Conservation (phyloP, 2,329 filamentous ascomycete species). For the Chaetomium sp. region DNA sequence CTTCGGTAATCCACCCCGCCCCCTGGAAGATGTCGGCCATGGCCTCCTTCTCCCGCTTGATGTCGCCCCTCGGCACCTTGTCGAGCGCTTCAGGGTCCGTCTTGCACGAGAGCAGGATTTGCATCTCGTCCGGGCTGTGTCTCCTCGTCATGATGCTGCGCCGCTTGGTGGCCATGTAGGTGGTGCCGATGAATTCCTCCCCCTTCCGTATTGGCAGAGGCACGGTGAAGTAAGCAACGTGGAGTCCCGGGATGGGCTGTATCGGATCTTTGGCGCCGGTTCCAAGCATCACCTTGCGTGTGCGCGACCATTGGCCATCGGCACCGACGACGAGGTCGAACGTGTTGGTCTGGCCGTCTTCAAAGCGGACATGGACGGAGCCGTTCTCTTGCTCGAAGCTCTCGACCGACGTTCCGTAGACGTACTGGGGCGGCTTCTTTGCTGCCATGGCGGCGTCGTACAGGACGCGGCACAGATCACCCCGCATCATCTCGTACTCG, state of each 20-base stretch:
- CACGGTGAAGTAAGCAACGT: slow-evolving; percentile 42
- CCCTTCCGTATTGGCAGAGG: slow-evolving; percentile 26
- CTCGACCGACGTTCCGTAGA: slow-evolving; percentile 33
- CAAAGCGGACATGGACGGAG: slow-evolving; percentile 42
- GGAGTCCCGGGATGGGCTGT: slow-evolving; percentile 30
- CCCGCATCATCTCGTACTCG: slow-evolving; percentile 63
- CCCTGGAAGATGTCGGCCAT: slow-evolving; percentile 45
- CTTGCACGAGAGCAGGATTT: slow-evolving; percentile 42
- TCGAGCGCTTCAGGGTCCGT: slow-evolving; percentile 34
- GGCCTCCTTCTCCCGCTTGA: slow-evolving; percentile 44
- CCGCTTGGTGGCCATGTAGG: slow-evolving; percentile 37
- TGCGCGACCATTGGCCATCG: slow-evolving; percentile 55
- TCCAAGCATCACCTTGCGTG: slow-evolving; percentile 45
- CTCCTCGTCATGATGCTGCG: slow-evolving; percentile 44
- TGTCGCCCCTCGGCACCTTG: slow-evolving; percentile 37
- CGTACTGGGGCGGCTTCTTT: slow-evolving; percentile 28
- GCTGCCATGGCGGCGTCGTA: slow-evolving; percentile 43
- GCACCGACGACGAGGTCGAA: slow-evolving; percentile 58
- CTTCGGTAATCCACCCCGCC: slow-evolving; percentile 47
- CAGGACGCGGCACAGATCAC: slow-evolving; percentile 55
- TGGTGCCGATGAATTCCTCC: slow-evolving; percentile 28
- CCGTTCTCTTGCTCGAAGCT: slow-evolving; percentile 1
- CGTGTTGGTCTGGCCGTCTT: slow-evolving; percentile 44
- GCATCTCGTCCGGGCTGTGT: slow-evolving; percentile 42
- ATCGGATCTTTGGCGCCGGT: slow-evolving; percentile 28